phyloP scores from a whole-genome alignment of 495 filamentous ascomycete species.

The Xylaria venustula region DNA sequence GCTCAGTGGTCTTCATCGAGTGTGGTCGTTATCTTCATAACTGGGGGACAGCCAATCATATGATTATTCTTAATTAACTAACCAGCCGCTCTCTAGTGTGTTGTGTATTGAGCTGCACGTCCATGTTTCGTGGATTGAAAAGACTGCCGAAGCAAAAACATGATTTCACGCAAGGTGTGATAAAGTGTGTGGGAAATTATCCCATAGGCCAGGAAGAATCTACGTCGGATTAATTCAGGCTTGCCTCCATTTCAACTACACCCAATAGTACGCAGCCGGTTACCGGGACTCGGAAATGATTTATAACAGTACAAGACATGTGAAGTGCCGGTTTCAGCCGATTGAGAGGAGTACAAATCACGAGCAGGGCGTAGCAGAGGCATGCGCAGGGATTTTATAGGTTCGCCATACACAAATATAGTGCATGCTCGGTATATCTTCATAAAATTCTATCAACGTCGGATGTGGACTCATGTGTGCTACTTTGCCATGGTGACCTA shows the following conservation, averaged over 20 bases:
- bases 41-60: no score
- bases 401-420: background rate
- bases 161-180: no score
- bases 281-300: background rate
- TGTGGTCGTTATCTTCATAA: no score
- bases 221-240: background rate
- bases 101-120: no score
- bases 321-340: background rate
- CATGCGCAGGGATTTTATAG: background rate
- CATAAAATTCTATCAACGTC: background rate
- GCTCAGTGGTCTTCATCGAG: no score
- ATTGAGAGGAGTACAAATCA: background rate
- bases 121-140: no score
- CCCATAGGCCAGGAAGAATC: constrained; percentile 3
- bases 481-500: background rate
- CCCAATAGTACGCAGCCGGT: constrained; percentile 2
- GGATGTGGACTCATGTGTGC: background rate
- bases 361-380: background rate
- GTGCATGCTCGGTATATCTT: background rate
- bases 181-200: background rate
- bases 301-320: background rate
- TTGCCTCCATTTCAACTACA: background rate
- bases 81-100: no score
- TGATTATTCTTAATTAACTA: no score
- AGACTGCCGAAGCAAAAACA: no score